phyloP scores from a whole-genome alignment of 306 rosid genomes.

The Mucuna pruriens region DNA sequence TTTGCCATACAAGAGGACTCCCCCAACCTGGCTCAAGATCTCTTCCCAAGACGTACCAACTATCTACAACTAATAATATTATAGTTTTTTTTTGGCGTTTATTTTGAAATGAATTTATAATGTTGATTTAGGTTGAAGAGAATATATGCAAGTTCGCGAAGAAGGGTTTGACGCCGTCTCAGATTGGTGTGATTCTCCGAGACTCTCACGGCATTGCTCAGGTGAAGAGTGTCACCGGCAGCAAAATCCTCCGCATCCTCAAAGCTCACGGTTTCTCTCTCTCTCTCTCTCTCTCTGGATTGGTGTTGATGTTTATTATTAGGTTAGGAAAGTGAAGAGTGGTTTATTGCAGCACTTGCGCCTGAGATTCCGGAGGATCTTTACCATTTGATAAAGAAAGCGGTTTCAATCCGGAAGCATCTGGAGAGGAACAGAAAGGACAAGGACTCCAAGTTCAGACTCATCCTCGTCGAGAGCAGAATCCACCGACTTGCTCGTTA shows the following conservation, averaged over 20 bases:
- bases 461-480: slow-evolving; percentile 92
- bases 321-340: too few relatives aligned
- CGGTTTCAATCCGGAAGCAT: slow-evolving; percentile 85
- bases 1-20: slow-evolving; percentile 87
- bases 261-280: slow-evolving; percentile 74
- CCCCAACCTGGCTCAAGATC: slow-evolving; percentile 87
- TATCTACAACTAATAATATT: too few relatives aligned
- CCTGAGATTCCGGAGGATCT: slow-evolving; percentile 96
- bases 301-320: too few relatives aligned
- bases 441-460: slow-evolving; percentile 86
- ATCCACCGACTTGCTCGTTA: slow-evolving; percentile 89
- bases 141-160: slow-evolving; percentile 88
- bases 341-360: slow-evolving; percentile 74
- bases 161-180: slow-evolving; percentile 92
- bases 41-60: slow-evolving; percentile 79
- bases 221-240: slow-evolving; percentile 80
- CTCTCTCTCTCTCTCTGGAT: too few relatives aligned
- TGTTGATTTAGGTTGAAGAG: slow-evolving; percentile 67
- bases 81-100: neutral
- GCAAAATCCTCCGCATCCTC: slow-evolving; percentile 81
- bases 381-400: slow-evolving; percentile 91
- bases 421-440: slow-evolving; percentile 90
- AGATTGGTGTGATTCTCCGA: slow-evolving; percentile 90
- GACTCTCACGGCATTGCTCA: slow-evolving; percentile 97
- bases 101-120: too few relatives aligned